Conservation (phyloP, 1,139 yeast species). For the Debaryomycetaceae sp. region DNA sequence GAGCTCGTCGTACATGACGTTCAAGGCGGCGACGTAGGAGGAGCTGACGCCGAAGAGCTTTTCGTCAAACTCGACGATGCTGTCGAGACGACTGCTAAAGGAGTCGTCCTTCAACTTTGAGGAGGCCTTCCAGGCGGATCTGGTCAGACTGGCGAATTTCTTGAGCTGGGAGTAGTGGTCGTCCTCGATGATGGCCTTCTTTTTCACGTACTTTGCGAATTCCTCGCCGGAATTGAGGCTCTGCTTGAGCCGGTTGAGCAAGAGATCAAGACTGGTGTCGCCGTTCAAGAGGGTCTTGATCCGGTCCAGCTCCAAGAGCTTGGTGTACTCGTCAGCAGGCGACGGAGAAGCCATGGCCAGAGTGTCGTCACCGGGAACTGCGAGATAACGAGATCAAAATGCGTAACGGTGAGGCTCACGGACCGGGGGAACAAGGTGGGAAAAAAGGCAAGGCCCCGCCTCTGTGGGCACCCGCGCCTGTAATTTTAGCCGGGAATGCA, state of each 20-base stretch:
- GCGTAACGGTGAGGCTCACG: no score
- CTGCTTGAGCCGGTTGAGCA: constrained; percentile 66
- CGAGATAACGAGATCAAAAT: no score
- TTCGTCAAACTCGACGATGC: constrained; percentile 69
- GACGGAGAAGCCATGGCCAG: neutral
- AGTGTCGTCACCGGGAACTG: neutral
- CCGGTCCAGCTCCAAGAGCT: constrained; percentile 18
- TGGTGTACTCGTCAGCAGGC: constrained; percentile 9
- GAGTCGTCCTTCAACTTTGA: constrained; percentile 53
- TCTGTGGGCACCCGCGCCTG: no score
- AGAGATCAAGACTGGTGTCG: constrained; percentile 45
- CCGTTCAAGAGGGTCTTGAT: constrained; percentile 23
- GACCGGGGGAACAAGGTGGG: no score
- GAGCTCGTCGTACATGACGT: constrained; percentile 79
- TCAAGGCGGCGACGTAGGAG: constrained; percentile 69
- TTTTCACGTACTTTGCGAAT: constrained; percentile 65
- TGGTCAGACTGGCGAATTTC: constrained; percentile 50
- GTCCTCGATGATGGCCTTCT: constrained; percentile 69
- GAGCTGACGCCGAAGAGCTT: constrained; percentile 60
- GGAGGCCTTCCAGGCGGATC: constrained; percentile 37
- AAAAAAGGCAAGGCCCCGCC: no score
- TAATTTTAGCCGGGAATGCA: no score
- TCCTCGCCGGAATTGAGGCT: constrained; percentile 78
- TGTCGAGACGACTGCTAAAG: constrained; percentile 54
- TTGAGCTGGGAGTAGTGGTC: constrained; percentile 67